phyloP scores from a whole-genome alignment of 495 filamentous ascomycete genomes.

The Wilcoxina mikolae region DNA sequence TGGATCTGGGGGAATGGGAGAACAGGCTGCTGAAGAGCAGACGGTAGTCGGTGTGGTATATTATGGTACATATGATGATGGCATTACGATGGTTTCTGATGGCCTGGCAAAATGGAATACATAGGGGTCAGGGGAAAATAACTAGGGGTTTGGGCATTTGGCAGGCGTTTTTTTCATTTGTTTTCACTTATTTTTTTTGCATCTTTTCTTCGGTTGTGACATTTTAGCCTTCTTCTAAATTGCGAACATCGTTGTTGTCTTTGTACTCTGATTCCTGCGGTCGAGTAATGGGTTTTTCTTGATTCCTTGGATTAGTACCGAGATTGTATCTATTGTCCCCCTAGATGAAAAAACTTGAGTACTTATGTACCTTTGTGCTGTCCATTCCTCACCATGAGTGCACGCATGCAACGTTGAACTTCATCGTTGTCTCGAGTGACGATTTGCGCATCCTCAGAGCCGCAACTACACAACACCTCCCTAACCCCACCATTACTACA shows the following conservation, averaged over 20 bases:
- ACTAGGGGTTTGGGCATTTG: not conserved
- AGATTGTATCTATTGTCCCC: conserved; percentile 3
- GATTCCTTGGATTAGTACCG: not conserved
- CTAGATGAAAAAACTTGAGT: not conserved
- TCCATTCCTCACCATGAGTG: too few relatives aligned
- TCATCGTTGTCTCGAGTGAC: too few relatives aligned
- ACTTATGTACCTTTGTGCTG: too few relatives aligned
- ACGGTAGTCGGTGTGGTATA: not conserved
- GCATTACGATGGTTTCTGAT: too few relatives aligned
- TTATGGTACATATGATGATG: not conserved
- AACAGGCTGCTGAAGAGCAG: not conserved
- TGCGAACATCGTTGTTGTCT: not conserved
- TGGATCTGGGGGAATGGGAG: conserved; percentile 14
- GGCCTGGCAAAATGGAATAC: not conserved
- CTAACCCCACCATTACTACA: not conserved
- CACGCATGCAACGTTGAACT: too few relatives aligned
- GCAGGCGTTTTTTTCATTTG: conserved; percentile 1
- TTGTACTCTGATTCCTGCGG: not conserved
- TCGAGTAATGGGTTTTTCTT: not conserved
- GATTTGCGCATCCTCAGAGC: too few relatives aligned
- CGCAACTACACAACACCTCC: too few relatives aligned
- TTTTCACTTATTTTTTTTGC: conserved; percentile 2
- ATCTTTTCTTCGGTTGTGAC: not conserved
- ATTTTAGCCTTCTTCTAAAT: not conserved
- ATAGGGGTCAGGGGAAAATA: conserved; percentile 1